These are phyloP conservation scores for Hyaloperonospora arabidopsidis DNA, from an alignment of 352 stramenopile genomes.

Conservation along the genomic window DNA sequence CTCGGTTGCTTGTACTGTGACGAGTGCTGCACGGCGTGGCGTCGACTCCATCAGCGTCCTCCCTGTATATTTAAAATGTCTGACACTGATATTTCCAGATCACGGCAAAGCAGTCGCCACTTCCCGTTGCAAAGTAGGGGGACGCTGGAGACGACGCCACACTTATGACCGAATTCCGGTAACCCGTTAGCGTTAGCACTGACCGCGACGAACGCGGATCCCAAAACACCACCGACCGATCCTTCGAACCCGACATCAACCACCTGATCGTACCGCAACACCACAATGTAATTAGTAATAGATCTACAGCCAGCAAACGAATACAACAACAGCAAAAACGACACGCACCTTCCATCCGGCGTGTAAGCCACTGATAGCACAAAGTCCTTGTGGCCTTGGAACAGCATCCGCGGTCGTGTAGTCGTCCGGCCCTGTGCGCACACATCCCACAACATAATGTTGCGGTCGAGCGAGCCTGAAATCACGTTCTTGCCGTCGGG, in stretches of 20 bases:
- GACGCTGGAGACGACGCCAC: conserved; percentile 76
- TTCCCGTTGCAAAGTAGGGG: conserved; percentile 81
- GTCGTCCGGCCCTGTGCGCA: conserved; percentile 70
- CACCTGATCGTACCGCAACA: conserved; percentile 36
- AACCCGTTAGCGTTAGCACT: conserved; percentile 74
- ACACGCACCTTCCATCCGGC: conserved; percentile 71
- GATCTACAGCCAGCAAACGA: neutral
- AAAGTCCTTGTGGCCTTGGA: conserved; percentile 85
- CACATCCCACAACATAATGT: conserved; percentile 86
- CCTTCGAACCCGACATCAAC: conserved; percentile 84
- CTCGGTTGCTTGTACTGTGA: neutral
- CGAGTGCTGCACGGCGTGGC: conserved; percentile 18
- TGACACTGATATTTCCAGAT: conserved; percentile 86
- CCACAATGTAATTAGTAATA: conserved; percentile 9
- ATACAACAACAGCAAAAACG: conserved; percentile 3
- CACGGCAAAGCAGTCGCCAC: conserved; percentile 76
- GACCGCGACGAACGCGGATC: conserved; percentile 75
- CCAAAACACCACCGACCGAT: conserved; percentile 84
- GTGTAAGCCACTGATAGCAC: conserved; percentile 81
- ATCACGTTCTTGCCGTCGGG: conserved; percentile 84
- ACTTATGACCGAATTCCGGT: conserved; percentile 85
- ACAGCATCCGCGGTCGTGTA: conserved; percentile 77
- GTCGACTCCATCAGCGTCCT: conserved; percentile 21
- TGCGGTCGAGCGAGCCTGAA: conserved; percentile 74
- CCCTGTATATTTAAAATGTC: conserved; percentile 60